Evolutionary conservation across 768 basidiomycete genomes (phyloP).

Genomic region (Baorangia bicolor): DNA sequence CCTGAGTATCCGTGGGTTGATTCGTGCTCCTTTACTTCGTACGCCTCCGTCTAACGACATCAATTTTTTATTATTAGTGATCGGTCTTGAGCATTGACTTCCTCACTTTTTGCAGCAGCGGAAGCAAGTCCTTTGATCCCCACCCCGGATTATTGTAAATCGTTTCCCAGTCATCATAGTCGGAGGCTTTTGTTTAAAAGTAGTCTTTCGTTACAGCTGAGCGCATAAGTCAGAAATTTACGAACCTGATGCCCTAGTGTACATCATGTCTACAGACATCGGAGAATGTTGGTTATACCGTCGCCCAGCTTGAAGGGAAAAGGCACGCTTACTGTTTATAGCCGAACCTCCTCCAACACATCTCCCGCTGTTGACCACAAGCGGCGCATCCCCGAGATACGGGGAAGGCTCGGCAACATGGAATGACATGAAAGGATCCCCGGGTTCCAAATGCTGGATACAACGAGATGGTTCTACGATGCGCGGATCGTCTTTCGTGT

Average conservation of each 20-base stretch:
- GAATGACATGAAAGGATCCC: slow-evolving; percentile 18
- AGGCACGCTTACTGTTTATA: slow-evolving; percentile 48
- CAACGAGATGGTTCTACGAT: slow-evolving; percentile 26
- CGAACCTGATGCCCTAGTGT: slow-evolving; percentile 48
- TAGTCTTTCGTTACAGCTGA: neutral
- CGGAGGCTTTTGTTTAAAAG: slow-evolving; percentile 38
- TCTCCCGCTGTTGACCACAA: slow-evolving; percentile 22
- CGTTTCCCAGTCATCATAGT: slow-evolving; percentile 42
- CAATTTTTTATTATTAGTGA: neutral
- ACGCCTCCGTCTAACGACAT: slow-evolving; percentile 19
- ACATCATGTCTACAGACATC: slow-evolving; percentile 41
- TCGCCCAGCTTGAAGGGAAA: neutral
- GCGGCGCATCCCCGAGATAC: slow-evolving; percentile 11
- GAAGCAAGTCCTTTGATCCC: slow-evolving; percentile 27
- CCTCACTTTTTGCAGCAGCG: slow-evolving; percentile 25
- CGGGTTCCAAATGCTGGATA: slow-evolving; percentile 15
- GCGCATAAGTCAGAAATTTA: neutral
- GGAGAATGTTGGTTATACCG: neutral
- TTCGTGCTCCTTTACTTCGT: slow-evolving; percentile 13
- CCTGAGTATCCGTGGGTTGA: slow-evolving; percentile 26
- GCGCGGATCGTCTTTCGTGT: slow-evolving; percentile 20
- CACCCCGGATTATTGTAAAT: slow-evolving; percentile 19
- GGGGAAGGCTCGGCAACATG: slow-evolving; percentile 17
- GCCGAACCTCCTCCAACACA: slow-evolving; percentile 34
- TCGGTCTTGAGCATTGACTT: neutral